Conservation (phyloP, 208 protist species). For the Leishmania tropica region DNA sequence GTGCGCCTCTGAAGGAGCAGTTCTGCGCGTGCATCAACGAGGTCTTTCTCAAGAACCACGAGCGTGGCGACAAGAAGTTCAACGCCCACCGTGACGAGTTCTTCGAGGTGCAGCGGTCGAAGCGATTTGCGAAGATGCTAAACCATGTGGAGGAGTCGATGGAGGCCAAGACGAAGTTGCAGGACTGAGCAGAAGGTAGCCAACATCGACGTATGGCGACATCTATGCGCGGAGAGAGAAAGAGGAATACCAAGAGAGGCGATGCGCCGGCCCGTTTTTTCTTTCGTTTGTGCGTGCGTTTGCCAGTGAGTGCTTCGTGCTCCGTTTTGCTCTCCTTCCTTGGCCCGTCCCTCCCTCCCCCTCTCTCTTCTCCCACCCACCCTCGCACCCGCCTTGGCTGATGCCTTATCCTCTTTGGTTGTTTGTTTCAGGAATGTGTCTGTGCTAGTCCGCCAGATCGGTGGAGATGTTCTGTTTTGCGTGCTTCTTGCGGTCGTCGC, state of each 20-base stretch:
- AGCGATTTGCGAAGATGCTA: constrained; percentile 66
- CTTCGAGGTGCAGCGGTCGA: constrained; percentile 63
- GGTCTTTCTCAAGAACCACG: constrained; percentile 83
- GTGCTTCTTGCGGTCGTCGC: neutral
- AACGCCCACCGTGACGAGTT: constrained; percentile 66
- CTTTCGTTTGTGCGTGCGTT: neutral
- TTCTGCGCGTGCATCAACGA: constrained; percentile 88
- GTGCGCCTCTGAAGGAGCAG: constrained; percentile 84
- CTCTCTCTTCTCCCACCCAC: neutral
- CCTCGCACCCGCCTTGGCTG: neutral
- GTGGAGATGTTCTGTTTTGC: neutral
- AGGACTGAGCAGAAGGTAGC: constrained; percentile 46
- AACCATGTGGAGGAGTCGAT: constrained; percentile 62
- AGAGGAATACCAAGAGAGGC: neutral
- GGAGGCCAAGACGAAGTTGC: constrained; percentile 64
- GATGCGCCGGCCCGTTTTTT: neutral
- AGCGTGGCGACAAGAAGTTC: constrained; percentile 79
- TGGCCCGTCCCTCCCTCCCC: constrained; percentile 1
- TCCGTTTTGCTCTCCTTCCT: neutral
- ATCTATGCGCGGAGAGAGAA: neutral
- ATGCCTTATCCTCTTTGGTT: neutral
- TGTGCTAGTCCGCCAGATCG: neutral
- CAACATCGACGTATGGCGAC: neutral
- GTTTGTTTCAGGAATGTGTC: neutral
- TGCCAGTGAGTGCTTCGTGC: neutral